These are phyloP conservation scores for Mercurialis annua DNA, from an alignment of 345 rosid species.

Conservation along the genomic window DNA sequence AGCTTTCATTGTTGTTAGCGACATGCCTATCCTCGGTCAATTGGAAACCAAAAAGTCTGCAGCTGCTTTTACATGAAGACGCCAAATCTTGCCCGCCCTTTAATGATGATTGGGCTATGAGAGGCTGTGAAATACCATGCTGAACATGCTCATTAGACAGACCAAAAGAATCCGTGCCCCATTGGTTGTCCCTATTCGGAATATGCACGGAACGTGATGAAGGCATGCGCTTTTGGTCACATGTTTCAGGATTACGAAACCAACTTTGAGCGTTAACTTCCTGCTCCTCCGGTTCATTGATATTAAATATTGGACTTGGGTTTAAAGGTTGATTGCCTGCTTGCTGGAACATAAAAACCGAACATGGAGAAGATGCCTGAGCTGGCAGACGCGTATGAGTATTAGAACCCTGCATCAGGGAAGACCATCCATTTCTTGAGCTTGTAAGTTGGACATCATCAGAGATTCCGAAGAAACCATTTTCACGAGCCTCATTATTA, in stretches of 20 bases:
- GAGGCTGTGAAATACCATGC: constrained; percentile 28
- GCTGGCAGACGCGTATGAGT: constrained; percentile 33
- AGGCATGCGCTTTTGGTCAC: constrained; percentile 20
- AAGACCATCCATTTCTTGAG: constrained; percentile 56
- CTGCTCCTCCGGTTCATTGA: constrained; percentile 27
- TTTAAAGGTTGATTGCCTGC: constrained; percentile 29
- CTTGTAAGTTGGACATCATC: constrained; percentile 39
- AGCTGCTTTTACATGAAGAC: constrained; percentile 61
- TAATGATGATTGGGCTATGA: constrained; percentile 23
- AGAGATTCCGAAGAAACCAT: constrained; percentile 37
- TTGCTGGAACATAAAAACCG: constrained; percentile 61
- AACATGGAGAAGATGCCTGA: constrained; percentile 76
- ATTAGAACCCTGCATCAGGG: constrained; percentile 38
- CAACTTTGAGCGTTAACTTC: constrained; percentile 14
- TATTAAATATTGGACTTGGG: constrained; percentile 11
- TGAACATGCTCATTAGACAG: constrained; percentile 27
- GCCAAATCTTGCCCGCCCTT: constrained; percentile 39
- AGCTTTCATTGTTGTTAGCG: constrained; percentile 28
- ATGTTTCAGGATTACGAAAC: constrained; percentile 19
- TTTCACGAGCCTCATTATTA: constrained; percentile 35
- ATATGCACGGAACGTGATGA: constrained; percentile 10
- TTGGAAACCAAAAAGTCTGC: constrained; percentile 93
- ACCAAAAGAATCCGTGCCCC: constrained; percentile 20
- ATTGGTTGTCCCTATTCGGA: constrained; percentile 15
- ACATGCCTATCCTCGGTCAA: constrained; percentile 57